A percentile compares a stretch with the other conserved stretches of the same genome.
Evolutionary conservation across 2,329 filamentous ascomycete species (phyloP).

Genomic region (Diaporthe ampelina): DNA sequence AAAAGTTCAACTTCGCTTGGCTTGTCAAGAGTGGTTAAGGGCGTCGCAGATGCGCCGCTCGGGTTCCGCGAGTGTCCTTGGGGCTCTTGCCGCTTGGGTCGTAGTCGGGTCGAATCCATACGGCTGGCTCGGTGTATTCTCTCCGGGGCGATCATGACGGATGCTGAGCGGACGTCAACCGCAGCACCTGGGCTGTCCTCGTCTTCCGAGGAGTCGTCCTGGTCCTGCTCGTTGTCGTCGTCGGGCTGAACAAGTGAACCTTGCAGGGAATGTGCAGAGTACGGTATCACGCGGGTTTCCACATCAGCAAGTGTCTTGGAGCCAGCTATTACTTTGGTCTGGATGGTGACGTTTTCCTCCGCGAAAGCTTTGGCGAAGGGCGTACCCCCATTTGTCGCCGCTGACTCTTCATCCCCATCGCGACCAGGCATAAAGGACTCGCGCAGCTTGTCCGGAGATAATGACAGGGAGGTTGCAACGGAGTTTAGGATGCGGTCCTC

Average conservation of each 20-base stretch:
- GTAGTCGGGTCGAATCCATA: conserved; percentile 43
- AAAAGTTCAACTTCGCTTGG: conserved; percentile 55
- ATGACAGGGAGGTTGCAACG: conserved; percentile 38
- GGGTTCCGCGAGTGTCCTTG: conserved; percentile 44
- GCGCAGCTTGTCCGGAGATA: conserved; percentile 37
- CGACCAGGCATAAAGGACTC: conserved; percentile 32
- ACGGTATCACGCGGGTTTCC: conserved; percentile 38
- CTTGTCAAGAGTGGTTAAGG: conserved; percentile 40
- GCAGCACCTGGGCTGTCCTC: conserved; percentile 33
- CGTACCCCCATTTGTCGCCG: conserved; percentile 1
- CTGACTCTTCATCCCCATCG: conserved; percentile 24
- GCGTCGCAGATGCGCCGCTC: conserved; percentile 40
- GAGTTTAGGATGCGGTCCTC: conserved; percentile 40
- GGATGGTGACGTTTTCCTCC: conserved; percentile 38
- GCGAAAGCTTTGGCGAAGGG: conserved; percentile 23
- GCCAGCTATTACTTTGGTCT: conserved; percentile 40
- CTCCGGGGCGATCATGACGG: conserved; percentile 46
- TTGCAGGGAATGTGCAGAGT: conserved; percentile 39
- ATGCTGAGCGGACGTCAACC: conserved; percentile 39
- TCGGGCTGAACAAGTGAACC: conserved; percentile 37
- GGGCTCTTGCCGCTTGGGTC: conserved; percentile 32
- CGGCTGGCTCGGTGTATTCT: conserved; percentile 46
- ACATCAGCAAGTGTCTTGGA: conserved; percentile 42
- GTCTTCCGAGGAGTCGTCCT: conserved; percentile 18
- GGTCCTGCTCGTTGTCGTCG: conserved; percentile 12